Evolutionary conservation across 257 asterid genomes (phyloP).

Genomic region (Ehretia macrophylla): DNA sequence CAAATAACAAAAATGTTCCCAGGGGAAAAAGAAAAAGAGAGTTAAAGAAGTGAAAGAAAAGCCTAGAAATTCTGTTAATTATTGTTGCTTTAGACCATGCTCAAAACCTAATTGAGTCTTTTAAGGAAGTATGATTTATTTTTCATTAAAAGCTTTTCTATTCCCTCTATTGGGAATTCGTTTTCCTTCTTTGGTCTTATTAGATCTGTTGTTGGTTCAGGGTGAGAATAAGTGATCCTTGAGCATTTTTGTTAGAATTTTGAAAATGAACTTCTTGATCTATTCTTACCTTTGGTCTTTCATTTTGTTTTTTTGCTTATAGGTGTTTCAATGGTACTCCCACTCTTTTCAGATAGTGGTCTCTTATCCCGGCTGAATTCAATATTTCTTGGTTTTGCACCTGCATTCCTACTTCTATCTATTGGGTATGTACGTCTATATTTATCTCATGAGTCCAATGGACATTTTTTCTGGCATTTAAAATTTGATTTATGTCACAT

Average conservation of each 20-base stretch:
- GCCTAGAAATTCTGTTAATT: too few species aligned
- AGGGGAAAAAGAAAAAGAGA: too few species aligned
- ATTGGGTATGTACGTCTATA: slow-evolving; percentile 64
- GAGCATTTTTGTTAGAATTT: not conserved
- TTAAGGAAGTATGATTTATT: too few species aligned
- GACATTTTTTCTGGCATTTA: slow-evolving; percentile 6
- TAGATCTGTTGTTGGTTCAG: too few species aligned
- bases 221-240: too few species aligned
- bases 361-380: slow-evolving; percentile 81
- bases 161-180: too few species aligned
- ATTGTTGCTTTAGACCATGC: too few species aligned
- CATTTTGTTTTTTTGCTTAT: slow-evolving; percentile 22
- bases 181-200: too few species aligned
- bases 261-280: not conserved
- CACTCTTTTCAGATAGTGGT: slow-evolving; percentile 76
- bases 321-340: slow-evolving; percentile 82
- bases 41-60: too few species aligned
- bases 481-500: slow-evolving; percentile 5
- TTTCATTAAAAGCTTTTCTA: too few species aligned
- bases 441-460: slow-evolving; percentile 1
- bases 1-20: too few species aligned
- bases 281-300: slow-evolving; percentile 1
- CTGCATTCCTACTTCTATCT: slow-evolving; percentile 88
- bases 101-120: too few species aligned
- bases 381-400: slow-evolving; percentile 92